Percentiles rank a stretch among this genome's conserved stretches.
Evolutionary conservation across 768 basidiomycete genomes (phyloP).

Genomic region (Leccinum rimulosum): DNA sequence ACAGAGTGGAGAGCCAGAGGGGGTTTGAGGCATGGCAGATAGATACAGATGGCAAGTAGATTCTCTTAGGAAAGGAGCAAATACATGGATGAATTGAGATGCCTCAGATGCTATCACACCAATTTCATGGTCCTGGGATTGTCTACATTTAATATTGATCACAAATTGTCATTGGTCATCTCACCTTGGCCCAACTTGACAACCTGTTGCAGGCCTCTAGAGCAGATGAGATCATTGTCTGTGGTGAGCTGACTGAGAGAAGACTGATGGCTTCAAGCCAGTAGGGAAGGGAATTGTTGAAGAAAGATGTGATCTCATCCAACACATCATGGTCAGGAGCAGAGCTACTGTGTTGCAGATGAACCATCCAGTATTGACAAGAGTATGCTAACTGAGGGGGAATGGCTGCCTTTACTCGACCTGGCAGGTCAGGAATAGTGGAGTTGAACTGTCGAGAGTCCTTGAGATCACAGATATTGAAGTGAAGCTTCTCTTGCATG

Average conservation of each 20-base stretch:
- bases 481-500: background rate
- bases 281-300: constrained; percentile 28
- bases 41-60: no score
- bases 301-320: constrained; percentile 8
- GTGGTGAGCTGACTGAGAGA: background rate
- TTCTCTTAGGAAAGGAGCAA: no score
- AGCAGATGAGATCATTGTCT: background rate
- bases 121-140: background rate
- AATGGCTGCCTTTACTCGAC: background rate
- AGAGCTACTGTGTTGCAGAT: background rate
- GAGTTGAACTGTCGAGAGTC: background rate
- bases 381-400: background rate
- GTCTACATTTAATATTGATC: no score
- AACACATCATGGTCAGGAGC: background rate
- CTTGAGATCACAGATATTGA: background rate
- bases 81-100: no score
- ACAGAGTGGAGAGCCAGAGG: no score
- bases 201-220: background rate
- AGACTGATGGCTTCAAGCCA: constrained; percentile 40
- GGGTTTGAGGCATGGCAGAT: no score
- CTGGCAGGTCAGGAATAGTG: background rate
- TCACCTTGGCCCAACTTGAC: background rate
- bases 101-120: background rate
- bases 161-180: background rate
- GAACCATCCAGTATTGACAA: background rate